Evolutionary conservation across 495 filamentous ascomycete genomes (phyloP), one percentile per base, ranked within the genome.

Genomic region (Rusavskia elegans): DNA sequence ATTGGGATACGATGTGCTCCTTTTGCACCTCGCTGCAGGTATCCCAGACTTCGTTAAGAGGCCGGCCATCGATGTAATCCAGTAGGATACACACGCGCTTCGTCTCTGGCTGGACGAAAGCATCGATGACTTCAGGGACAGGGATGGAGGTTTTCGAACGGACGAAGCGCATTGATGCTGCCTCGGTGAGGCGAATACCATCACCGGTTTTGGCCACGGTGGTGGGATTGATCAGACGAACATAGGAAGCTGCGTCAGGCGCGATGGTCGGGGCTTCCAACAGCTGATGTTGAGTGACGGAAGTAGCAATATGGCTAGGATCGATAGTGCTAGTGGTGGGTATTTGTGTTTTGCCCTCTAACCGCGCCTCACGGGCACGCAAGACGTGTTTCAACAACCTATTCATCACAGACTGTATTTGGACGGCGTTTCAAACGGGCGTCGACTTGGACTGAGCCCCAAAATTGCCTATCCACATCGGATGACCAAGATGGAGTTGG

Each of bases 71-170:
- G 11, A 64, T 50, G 17, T 60, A 63, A 9, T 53, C 45, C 63
- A 65, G 65, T 21, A 63, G 42, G 46, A 67, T 67, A 30, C 44
- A 53, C 14, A 30, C 48, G n/a, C 45, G 49, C 16, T 51, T 46
- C 16, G 50, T 49, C 30, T 58, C 49, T 17, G 50, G 38, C 10
- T 58, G 49, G 16, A 54, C 48, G 50, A 62, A 64, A 45, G 48
- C 64, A 45, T 63, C 60, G 37, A 59, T 62, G 14, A 63, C 55
- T 42, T 61, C 57, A 6, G 62, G 63, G 2, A 66, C 57, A 9
- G 63, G 58, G 13, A 68, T 49, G 44, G 51, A 62, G 23, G 61
- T 62, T 35, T 60, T 57, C 42, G 59, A 32, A 23, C 54, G 55
- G 37, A 65, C 53, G 53, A 59, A 60, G n/a, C 53, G 54, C 62